A percentile compares a stretch with the other conserved stretches of the same genome.
phyloP scores from a whole-genome alignment of 139 green algal species.

The Chlamydomonas incerta region DNA sequence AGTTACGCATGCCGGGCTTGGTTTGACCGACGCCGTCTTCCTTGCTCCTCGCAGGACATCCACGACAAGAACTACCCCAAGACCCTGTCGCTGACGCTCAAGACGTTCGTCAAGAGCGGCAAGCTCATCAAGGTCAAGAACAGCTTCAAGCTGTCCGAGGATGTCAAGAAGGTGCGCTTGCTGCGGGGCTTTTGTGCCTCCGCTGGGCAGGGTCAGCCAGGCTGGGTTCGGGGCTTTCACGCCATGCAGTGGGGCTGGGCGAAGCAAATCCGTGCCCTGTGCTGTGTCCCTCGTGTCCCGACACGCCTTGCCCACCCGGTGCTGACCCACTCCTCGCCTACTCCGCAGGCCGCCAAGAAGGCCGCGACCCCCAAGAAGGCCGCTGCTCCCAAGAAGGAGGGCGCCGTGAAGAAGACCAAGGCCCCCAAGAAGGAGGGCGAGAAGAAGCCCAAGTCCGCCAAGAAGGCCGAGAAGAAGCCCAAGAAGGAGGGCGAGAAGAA shows the following conservation, averaged over 20 bases:
- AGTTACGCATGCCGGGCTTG: neutral
- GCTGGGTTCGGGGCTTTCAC: no score
- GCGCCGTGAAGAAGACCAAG: conserved; percentile 54
- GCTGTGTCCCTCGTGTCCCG: neutral
- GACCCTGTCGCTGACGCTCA: conserved; percentile 62
- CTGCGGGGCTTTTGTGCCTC: neutral
- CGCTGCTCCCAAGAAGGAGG: conserved; percentile 25
- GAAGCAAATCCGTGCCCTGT: neutral
- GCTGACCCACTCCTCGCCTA: conserved; percentile 7
- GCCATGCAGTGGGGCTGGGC: neutral
- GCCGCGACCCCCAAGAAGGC: conserved; percentile 34
- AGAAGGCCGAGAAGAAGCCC: conserved; percentile 36
- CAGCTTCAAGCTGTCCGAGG: conserved; percentile 75
- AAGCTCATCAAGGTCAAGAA: conserved; percentile 84
- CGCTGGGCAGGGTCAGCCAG: neutral
- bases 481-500: conserved; percentile 41
- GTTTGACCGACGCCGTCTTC: no score
- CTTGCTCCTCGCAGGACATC: conserved; percentile 38
- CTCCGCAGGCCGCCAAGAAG: conserved; percentile 53
- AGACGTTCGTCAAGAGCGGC: conserved; percentile 62
- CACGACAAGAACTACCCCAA: conserved; percentile 70
- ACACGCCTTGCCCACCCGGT: neutral
- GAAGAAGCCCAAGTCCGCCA: conserved; percentile 33
- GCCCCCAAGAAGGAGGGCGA: conserved; percentile 51
- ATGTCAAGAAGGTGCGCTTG: neutral